A percentile compares a stretch with the other conserved stretches of the same genome.
These are phyloP conservation scores for Cyclotella atomus DNA, from an alignment of 108 stramenopile genomes.

Conservation along the genomic window DNA sequence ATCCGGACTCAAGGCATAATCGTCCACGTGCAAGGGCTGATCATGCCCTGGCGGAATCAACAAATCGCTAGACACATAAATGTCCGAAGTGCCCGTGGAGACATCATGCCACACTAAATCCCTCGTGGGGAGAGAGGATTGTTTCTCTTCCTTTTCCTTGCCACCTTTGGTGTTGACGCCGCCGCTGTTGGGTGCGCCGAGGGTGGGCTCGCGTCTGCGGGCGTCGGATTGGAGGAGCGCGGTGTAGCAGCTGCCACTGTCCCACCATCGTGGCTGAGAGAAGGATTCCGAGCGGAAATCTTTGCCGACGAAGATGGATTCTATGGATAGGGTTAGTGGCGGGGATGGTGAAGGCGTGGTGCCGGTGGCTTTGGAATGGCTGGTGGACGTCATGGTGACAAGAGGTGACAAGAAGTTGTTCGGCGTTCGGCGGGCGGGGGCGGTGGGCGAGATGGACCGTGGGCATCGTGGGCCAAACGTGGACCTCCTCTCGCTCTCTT, in stretches of 20 bases:
- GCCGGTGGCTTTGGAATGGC: not conserved
- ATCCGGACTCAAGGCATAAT: constrained; percentile 38
- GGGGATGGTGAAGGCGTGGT: not conserved
- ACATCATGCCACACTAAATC: constrained; percentile 51
- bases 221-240: constrained; percentile 31
- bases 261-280: constrained; percentile 51
- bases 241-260: constrained; percentile 46
- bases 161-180: not conserved
- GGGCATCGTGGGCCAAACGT: too few relatives aligned
- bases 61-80: constrained; percentile 37
- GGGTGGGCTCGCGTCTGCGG: not conserved
- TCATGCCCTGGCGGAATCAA: constrained; percentile 46
- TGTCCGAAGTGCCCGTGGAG: constrained; percentile 37
- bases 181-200: not conserved
- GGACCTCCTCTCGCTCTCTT: too few relatives aligned
- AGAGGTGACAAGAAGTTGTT: not conserved
- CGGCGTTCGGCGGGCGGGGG: too few relatives aligned
- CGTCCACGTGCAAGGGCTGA: constrained; percentile 32
- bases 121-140: constrained; percentile 12
- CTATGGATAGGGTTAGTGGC: constrained; percentile 17
- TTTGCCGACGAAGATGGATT: constrained; percentile 52
- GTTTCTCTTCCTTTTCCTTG: not conserved
- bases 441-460: too few relatives aligned
- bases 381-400: not conserved
- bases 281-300: constrained; percentile 43